Base-by-base conservation (phyloP, 441 rosid species). In the Arabidopsis lyrata region DNA sequence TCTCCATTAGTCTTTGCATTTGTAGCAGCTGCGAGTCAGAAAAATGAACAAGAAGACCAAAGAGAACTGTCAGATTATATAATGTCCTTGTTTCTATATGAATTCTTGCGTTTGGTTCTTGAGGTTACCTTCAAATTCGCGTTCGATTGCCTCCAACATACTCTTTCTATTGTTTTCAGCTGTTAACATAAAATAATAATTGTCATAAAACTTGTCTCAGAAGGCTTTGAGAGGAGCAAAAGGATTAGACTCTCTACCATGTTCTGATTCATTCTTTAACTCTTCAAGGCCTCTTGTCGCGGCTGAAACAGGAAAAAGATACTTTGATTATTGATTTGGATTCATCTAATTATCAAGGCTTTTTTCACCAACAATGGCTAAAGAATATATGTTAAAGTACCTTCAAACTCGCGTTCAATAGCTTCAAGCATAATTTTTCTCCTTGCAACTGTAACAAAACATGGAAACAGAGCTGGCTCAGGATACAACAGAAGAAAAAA, bases 321-420 rank as follows among this genome's bases (percentile, higher is more conserved):
- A 70, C 39, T 16, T 6, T 4, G 31, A 29, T 16, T 50, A 47
- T 57, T 34, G 12, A 65, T 36, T 31, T 35, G n/a, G 39, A 53
- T 70, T 47, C 35, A 27, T 68, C 34, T 62, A 49, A 1, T 56
- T 27, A 31, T 8, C 49, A 68, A 14, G 42, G 47, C 7, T 16
- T 62, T 15, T 29, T 36, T 47, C 36, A 57, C 20, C 53, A 59
- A 71, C 7, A 59, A 64, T 34, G 72, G 44, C 66, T 56, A 55
- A 68, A 68, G 27, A 27, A 45, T 63, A 36, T 63, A 39, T 47
- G 65, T 54, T 36, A 41, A 42, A 14, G 38, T 77, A 77, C 80
- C 80, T 77, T 77, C 80, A 50, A 66, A 72, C 69, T 72, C 80
- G n/a, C 29, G 63, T 66, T 77, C 77, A 44, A 77, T 77, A 65